Base-by-base conservation (phyloP, 2,329 filamentous ascomycete genomes). In the Colletotrichum sp. region DNA sequence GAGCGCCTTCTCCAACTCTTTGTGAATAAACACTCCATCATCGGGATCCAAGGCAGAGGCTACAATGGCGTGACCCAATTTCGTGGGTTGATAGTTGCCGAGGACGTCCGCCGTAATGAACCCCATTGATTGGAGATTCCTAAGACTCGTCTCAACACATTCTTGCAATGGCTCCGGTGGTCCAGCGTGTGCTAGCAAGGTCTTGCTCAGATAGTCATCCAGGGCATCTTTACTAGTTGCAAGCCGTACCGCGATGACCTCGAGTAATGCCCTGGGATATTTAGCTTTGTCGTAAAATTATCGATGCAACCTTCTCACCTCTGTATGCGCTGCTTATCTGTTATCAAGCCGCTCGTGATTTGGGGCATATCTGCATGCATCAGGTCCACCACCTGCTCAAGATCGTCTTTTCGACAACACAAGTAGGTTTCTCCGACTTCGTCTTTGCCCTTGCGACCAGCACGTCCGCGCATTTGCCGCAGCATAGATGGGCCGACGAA, bases 401-500 rank as follows among this genome's bases (percentile, higher is more conserved):
- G 83, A 79, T 96, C 94, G 12, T 87, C 84, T 79, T 92, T 90
- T 34, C 92, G 90, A 80, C 94, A 96, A 81, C 94, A 95, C 2
- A 96, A 86, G 81, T 94, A 96, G 2, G 93, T 96, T 84, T 96
- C 94, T 3, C 94, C 94, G 63, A 94, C 86, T 67, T 94, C 93
- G 71, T 95, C 93, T 80, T 95, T 96, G 65, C 94, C 94, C 83
- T 95, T 95, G 70, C 94, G 90, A 8, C 94, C 94, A 24, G 94
- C 94, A 76, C 94, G 90, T 4, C 94, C 94, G 81, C 94, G 91
- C 94, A 96, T 96, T 84, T 96, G 94, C 65, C 94, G 91, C 83
- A 96, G 87, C 92, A 96, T 94, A 6, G 94, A 92, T 15, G 94
- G 94, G 0, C 93, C 94, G n/a, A 96, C 91, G 64, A 95, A 86